These are phyloP conservation scores for Caloboletus firmus DNA, from an alignment of 1,284 basidiomycete genomes.

Conservation along the genomic window DNA sequence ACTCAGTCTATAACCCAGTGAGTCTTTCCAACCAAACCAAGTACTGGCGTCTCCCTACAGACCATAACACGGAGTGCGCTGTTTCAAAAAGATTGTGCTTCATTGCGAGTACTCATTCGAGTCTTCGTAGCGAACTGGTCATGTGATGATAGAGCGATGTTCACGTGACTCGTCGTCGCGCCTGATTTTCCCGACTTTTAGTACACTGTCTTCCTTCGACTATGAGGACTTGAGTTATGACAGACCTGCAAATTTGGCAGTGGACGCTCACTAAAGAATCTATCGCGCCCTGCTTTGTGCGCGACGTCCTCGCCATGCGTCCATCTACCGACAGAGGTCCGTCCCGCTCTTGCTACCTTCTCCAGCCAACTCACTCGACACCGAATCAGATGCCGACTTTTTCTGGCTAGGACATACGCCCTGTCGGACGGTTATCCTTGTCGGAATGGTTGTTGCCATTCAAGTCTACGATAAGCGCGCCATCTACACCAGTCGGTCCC, in stretches of 20 bases:
- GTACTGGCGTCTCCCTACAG: not conserved
- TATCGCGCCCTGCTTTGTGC: constrained; percentile 59
- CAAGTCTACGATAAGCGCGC: constrained; percentile 57
- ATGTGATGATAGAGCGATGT: not conserved
- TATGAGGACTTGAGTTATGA: no score
- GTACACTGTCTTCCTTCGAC: not conserved
- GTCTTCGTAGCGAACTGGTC: not conserved
- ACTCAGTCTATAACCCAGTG: not conserved
- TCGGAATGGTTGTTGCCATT: constrained; percentile 64
- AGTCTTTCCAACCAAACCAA: not conserved
- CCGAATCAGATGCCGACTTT: constrained; percentile 47
- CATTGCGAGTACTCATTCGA: no score
- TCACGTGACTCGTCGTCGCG: constrained; percentile 7
- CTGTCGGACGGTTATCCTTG: constrained; percentile 58
- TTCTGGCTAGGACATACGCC: constrained; percentile 73
- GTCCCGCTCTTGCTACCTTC: not conserved
- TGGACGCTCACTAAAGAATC: constrained; percentile 66
- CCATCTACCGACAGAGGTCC: constrained; percentile 42
- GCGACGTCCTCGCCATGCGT: constrained; percentile 58
- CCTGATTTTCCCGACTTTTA: not conserved
- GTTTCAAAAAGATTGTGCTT: not conserved
- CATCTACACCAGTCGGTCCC: constrained; percentile 52
- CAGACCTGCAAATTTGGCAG: constrained; percentile 39
- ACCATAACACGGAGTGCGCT: not conserved
- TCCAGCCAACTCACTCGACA: not conserved